Percentiles rank a stretch among this genome's conserved stretches.
These are phyloP conservation scores for Vicia sativa DNA, from an alignment of 306 rosid species.

Conservation along the genomic window DNA sequence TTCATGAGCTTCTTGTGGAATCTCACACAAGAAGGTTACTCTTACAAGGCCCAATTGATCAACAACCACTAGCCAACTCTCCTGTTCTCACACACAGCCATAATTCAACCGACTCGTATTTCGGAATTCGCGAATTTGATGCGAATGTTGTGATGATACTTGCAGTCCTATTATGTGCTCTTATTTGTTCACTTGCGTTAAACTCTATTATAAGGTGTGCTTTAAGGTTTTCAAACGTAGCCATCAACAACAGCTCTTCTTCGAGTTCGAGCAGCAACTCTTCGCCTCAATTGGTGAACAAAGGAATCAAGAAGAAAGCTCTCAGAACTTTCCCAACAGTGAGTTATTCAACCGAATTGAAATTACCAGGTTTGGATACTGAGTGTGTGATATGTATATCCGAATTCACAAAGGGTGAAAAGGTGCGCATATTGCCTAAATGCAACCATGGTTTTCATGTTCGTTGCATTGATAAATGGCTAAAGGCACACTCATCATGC, in stretches of 20 bases:
- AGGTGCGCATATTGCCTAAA: constrained; percentile 71
- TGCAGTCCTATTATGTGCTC: constrained; percentile 78
- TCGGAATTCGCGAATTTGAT: constrained; percentile 55
- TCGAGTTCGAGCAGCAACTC: background rate
- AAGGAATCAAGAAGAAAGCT: constrained; percentile 74
- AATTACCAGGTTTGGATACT: constrained; percentile 54
- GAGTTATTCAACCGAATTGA: constrained; percentile 55
- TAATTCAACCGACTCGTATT: constrained; percentile 28
- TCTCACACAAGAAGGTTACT: constrained; percentile 71
- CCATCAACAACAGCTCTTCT: constrained; percentile 39
- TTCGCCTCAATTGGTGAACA: constrained; percentile 39
- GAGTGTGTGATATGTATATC: constrained; percentile 84
- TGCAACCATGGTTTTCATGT: constrained; percentile 90
- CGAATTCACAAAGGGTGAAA: constrained; percentile 63
- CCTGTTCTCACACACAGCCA: constrained; percentile 27
- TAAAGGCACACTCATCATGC: constrained; percentile 80
- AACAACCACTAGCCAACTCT: constrained; percentile 38
- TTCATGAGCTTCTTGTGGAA: constrained; percentile 45
- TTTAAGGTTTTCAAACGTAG: constrained; percentile 56
- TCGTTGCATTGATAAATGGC: constrained; percentile 87
- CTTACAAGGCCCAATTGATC: constrained; percentile 42
- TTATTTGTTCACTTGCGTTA: constrained; percentile 76
- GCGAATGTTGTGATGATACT: constrained; percentile 90
- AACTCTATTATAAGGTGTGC: constrained; percentile 82
- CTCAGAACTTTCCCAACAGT: constrained; percentile 64